A percentile compares a stretch with the other conserved stretches of the same genome.
phyloP scores from a whole-genome alignment of 768 basidiomycete species.

The Leccinum subtestaceum region DNA sequence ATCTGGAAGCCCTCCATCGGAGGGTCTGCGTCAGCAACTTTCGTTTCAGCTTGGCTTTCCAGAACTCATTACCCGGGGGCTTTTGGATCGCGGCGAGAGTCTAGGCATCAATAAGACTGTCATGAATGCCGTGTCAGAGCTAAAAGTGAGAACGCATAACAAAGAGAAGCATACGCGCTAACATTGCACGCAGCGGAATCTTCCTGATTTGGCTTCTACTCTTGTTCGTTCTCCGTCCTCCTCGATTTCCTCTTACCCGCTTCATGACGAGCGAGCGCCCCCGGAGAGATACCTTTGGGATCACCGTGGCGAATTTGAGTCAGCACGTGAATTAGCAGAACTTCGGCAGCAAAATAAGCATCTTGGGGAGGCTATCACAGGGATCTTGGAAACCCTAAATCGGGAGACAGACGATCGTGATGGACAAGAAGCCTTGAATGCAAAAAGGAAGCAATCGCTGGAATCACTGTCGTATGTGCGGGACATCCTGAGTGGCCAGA shows the following conservation, averaged over 20 bases:
- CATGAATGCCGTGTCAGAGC: constrained; percentile 75
- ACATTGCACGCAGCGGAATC: constrained; percentile 57
- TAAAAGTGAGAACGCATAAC: constrained; percentile 51
- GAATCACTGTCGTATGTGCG: constrained; percentile 76
- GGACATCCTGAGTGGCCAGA: constrained; percentile 61
- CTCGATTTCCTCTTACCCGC: constrained; percentile 53
- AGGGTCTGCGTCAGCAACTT: constrained; percentile 40
- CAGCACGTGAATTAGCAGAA: constrained; percentile 59
- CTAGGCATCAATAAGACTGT: constrained; percentile 83
- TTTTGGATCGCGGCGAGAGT: constrained; percentile 74
- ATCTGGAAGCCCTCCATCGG: constrained; percentile 20
- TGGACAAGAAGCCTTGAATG: constrained; percentile 41
- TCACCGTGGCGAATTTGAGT: constrained; percentile 63
- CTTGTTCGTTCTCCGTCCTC: constrained; percentile 53
- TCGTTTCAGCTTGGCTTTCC: constrained; percentile 54
- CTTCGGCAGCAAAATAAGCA: constrained; percentile 56
- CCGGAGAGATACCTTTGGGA: constrained; percentile 70
- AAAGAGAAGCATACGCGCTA: constrained; percentile 1
- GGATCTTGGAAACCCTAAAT: constrained; percentile 71
- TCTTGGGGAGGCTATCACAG: constrained; percentile 67
- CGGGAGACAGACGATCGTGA: constrained; percentile 43
- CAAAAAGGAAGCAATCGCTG: constrained; percentile 57
- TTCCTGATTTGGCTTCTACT: constrained; percentile 77
- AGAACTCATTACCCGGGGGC: constrained; percentile 68
- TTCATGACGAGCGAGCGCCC: constrained; percentile 55